Evolutionary conservation across 176 grass and related monocot genomes (phyloP).

Genomic region (Oryza australiensis): DNA sequence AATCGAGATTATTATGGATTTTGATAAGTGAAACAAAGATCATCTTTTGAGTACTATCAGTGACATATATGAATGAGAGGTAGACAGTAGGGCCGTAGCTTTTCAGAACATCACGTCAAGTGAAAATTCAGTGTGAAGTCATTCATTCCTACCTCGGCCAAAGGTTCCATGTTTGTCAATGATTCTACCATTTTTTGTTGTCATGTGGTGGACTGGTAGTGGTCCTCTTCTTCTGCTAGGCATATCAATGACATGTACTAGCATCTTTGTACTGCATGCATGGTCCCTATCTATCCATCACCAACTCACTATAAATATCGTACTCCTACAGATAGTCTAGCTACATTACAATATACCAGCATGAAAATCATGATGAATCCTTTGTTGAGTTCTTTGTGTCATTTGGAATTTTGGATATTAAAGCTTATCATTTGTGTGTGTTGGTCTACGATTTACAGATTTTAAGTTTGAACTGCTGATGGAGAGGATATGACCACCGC

Average conservation of each 20-base stretch:
- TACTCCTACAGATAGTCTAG: background rate
- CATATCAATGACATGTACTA: conserved; percentile 20
- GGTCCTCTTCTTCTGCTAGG: conserved; percentile 13
- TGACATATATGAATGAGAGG: too few relatives aligned
- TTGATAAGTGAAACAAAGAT: too few relatives aligned
- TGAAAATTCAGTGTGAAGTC: conserved; percentile 18
- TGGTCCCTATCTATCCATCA: conserved; percentile 25
- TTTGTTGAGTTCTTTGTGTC: background rate
- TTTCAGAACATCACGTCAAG: background rate
- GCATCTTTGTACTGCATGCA: conserved; percentile 12
- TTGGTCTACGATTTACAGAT: background rate
- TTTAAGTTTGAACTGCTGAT: too few relatives aligned
- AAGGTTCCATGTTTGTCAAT: conserved; percentile 35
- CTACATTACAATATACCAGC: background rate
- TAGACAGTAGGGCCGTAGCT: background rate
- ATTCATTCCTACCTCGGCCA: background rate
- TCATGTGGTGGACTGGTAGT: conserved; percentile 8
- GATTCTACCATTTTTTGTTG: background rate
- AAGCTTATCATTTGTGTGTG: too few relatives aligned
- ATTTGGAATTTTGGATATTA: background rate
- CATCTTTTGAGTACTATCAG: too few relatives aligned
- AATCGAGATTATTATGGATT: too few relatives aligned
- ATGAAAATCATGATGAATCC: background rate
- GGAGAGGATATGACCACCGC: too few relatives aligned
- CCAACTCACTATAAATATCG: conserved; percentile 16